Base-by-base conservation (phyloP, 345 rosid species). In the thale cress (Arabidopsis thaliana) region DNA sequence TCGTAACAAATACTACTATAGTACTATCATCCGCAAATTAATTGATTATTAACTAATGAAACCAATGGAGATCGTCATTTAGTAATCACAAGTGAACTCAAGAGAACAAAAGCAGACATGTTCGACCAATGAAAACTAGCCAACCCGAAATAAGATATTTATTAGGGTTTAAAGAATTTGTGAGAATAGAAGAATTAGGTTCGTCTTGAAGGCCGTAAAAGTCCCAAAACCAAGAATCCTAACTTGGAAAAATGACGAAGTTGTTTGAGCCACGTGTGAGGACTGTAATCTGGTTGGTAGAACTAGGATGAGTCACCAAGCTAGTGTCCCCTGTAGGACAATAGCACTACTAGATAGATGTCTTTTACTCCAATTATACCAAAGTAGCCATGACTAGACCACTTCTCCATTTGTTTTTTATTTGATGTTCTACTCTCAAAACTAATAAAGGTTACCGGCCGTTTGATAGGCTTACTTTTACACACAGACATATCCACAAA, bases 261-360 rank as follows among this genome's bases (percentile, higher is more conserved):
- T 44, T 32, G 45, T 65, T 24, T 56, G 38, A 45, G 38, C 40
- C 78, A 65, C 78, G 57, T 55, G 48, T 53, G 4, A 23, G 28
- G 62, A 65, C 44, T 55, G 64, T 32, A 65, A 64, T 73, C 37
- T 73, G 38, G 63, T 73, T 73, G 77, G 65, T 37, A 23, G 59
- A 42, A 44, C 71, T 28, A 44, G 71, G 40, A 65, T 65, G 71
- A 65, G 14, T 74, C 78, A 74, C 38, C 56, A 64, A 71, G 67
- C 75, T 71, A 71, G 16, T 49, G 41, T 60, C 59, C 20, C 40
- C 20, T 36, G 23, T 56, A 55, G 57, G 69, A 28, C 28, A 41
- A 52, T 42, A 64, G 41, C 48, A 38, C 6, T 40, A 38, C 6
- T 40, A 22, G 58, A 25, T 52, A 32, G 3, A 9, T 36, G 49